Evolutionary conservation across 2,329 filamentous ascomycete genomes (phyloP).

Genomic region (Colletotrichum karsti): DNA sequence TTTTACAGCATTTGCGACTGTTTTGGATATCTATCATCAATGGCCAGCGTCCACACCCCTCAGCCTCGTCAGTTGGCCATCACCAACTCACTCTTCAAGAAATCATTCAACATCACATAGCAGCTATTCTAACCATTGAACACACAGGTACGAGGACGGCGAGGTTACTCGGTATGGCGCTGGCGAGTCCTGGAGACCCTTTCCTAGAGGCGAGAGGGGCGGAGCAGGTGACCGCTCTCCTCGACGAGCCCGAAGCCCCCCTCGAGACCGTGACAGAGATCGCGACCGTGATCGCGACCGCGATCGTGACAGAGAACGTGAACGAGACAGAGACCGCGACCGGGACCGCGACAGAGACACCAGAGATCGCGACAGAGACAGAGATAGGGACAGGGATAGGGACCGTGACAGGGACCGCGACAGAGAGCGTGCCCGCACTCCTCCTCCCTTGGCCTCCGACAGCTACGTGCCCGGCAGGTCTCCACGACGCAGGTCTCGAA

Average conservation of each 20-base stretch:
- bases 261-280: constrained; percentile 30
- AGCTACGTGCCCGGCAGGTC: constrained; percentile 57
- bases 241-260: constrained; percentile 41
- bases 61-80: not conserved
- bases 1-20: not conserved
- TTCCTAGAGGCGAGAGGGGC: constrained; percentile 47
- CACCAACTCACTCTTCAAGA: not conserved
- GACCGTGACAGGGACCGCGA: constrained; percentile 30
- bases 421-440: constrained; percentile 37
- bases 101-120: too few species aligned
- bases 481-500: constrained; percentile 50
- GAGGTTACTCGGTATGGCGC: constrained; percentile 70
- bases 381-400: constrained; percentile 27
- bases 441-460: constrained; percentile 50
- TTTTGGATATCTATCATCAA: too few species aligned
- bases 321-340: constrained; percentile 32
- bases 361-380: constrained; percentile 39
- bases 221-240: constrained; percentile 50
- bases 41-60: too few species aligned
- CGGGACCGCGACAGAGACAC: constrained; percentile 41
- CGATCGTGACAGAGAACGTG: constrained; percentile 21
- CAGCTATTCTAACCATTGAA: not conserved
- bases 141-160: constrained; percentile 64
- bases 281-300: constrained; percentile 28
- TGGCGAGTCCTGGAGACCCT: constrained; percentile 68